These are phyloP conservation scores for Asterochloris sp. DNA, from an alignment of 139 green algal genomes.

Conservation along the genomic window DNA sequence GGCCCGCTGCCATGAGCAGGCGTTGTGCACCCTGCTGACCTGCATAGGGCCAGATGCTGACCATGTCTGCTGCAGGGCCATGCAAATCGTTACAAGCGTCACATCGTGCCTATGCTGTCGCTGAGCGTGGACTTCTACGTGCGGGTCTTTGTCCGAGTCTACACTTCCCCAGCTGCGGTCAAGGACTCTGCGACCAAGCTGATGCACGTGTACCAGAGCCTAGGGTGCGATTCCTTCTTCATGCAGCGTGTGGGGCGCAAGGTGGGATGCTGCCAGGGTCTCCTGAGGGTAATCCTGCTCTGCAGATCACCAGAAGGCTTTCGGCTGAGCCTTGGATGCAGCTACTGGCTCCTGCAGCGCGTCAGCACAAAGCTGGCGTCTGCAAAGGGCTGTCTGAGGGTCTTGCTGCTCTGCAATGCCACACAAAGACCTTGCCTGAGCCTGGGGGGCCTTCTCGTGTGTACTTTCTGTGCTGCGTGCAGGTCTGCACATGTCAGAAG, in stretches of 20 bases:
- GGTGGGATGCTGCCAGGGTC: neutral
- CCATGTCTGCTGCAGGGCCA: slow-evolving; percentile 10
- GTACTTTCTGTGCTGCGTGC: too few species aligned
- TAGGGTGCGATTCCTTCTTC: slow-evolving; percentile 89
- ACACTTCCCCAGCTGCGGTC: slow-evolving; percentile 65
- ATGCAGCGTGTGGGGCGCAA: slow-evolving; percentile 65
- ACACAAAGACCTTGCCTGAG: too few species aligned
- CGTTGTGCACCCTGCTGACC: too few species aligned
- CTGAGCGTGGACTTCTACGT: slow-evolving; percentile 97
- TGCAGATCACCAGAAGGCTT: neutral
- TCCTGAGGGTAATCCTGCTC: too few species aligned
- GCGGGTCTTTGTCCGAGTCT: slow-evolving; percentile 90
- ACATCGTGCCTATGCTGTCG: slow-evolving; percentile 90
- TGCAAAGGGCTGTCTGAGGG: neutral
- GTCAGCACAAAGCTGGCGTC: too few species aligned
- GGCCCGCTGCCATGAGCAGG: too few species aligned
- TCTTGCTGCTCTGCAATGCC: neutral
- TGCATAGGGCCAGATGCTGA: too few species aligned
- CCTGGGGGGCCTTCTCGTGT: too few species aligned
- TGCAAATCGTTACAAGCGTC: slow-evolving; percentile 74
- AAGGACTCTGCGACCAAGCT: slow-evolving; percentile 78
- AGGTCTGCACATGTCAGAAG: too few species aligned
- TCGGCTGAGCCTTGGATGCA: neutral
- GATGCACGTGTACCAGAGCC: slow-evolving; percentile 89
- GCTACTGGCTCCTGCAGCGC: neutral